Conservation (phyloP, 2,329 filamentous ascomycete species). For the Fusarium heterosporum region DNA sequence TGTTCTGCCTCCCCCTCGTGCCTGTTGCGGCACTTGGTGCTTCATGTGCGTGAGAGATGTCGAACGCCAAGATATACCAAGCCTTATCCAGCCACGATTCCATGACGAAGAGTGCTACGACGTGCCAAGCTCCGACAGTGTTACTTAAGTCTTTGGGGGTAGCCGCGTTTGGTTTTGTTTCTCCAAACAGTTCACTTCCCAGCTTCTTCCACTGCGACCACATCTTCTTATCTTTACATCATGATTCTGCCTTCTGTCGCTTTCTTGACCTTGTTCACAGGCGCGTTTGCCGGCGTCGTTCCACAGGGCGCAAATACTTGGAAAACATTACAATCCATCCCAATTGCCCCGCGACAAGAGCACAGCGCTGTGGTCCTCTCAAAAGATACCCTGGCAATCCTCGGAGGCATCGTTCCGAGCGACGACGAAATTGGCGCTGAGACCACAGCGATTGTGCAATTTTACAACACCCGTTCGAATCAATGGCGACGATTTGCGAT, state of each 20-base stretch:
- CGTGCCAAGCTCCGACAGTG: background rate
- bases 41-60: constrained; percentile 28
- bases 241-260: constrained; percentile 9
- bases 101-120: constrained; percentile 13
- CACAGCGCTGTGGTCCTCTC: constrained; percentile 44
- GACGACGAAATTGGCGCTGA: constrained; percentile 14
- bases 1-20: constrained; percentile 1
- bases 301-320: constrained; percentile 33
- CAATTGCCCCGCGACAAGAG: constrained; percentile 46
- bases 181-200: background rate
- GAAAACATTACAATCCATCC: constrained; percentile 41
- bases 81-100: constrained; percentile 24
- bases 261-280: constrained; percentile 11
- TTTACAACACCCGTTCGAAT: constrained; percentile 49
- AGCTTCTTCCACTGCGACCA: background rate
- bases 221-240: background rate
- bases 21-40: constrained; percentile 21
- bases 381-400: constrained; percentile 39
- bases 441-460: constrained; percentile 47
- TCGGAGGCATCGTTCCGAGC: constrained; percentile 46
- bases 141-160: constrained; percentile 16
- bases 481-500: constrained; percentile 47
- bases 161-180: constrained; percentile 3
- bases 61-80: constrained; percentile 18
- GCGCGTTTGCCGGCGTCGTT: constrained; percentile 6